phyloP scores from a whole-genome alignment of 192 early-diverging fungal species.

The Lunasporangiospora selenospora region DNA sequence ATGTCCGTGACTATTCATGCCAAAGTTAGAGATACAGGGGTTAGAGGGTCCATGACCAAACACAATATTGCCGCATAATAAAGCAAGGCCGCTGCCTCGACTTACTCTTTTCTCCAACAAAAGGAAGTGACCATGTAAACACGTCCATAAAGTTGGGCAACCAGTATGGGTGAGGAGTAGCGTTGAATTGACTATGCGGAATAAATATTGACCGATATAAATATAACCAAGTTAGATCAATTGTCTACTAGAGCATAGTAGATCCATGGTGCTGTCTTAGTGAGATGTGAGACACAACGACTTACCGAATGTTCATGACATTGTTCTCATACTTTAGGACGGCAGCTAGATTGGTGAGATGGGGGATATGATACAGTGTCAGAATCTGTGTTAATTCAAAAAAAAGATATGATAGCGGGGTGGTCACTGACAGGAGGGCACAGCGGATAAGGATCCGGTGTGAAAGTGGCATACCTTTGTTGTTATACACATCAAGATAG shows the following conservation, averaged over 20 bases:
- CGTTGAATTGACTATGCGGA: constrained; percentile 66
- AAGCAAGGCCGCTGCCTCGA: background rate
- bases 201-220: no score
- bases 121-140: constrained; percentile 97
- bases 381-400: no score
- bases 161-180: constrained; percentile 98
- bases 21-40: background rate
- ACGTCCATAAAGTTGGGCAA: constrained; percentile 99
- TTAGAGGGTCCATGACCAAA: background rate
- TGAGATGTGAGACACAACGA: no score
- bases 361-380: no score
- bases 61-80: background rate
- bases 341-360: no score
- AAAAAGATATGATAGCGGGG: no score
- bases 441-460: background rate
- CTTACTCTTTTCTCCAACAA: constrained; percentile 97
- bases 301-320: constrained; percentile 99
- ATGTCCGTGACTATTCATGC: constrained; percentile 90
- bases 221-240: no score
- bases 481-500: constrained; percentile 98
- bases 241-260: no score
- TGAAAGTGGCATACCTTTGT: constrained; percentile 67
- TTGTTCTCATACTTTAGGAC: constrained; percentile 99
- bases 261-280: no score
- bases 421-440: no score